A percentile compares a stretch with the other conserved stretches of the same genome.
phyloP scores from a whole-genome alignment of 352 stramenopile species.

The Pythium periplocum region DNA sequence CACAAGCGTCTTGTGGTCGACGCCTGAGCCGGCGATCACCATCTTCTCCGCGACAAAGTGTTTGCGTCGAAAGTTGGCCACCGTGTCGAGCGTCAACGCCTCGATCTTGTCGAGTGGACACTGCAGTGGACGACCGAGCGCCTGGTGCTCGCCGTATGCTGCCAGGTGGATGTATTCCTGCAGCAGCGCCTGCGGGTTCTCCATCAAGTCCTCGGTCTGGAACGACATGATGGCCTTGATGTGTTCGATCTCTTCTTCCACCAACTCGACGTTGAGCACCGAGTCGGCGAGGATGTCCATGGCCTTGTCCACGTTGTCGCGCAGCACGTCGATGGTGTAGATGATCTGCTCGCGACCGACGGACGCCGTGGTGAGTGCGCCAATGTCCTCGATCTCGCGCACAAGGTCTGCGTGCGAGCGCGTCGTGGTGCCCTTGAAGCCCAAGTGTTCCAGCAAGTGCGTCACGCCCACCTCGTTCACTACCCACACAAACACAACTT shows the following conservation, averaged over 20 bases:
- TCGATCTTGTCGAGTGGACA: conserved; percentile 80
- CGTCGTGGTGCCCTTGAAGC: conserved; percentile 91
- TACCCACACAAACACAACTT: conserved; percentile 4
- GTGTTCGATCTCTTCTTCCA: conserved; percentile 85
- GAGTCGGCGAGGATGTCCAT: conserved; percentile 90
- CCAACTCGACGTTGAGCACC: conserved; percentile 74
- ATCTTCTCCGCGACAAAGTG: conserved; percentile 90
- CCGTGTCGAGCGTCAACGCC: conserved; percentile 59
- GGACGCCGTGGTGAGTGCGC: conserved; percentile 88
- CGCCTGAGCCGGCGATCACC: conserved; percentile 90
- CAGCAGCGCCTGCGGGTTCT: conserved; percentile 78
- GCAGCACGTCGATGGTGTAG: conserved; percentile 95
- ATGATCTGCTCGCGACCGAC: conserved; percentile 94
- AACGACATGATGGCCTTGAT: conserved; percentile 93
- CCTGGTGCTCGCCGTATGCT: conserved; percentile 69
- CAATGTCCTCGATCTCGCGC: conserved; percentile 91
- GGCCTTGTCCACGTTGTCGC: conserved; percentile 90
- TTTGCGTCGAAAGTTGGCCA: conserved; percentile 61
- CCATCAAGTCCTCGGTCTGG: conserved; percentile 90
- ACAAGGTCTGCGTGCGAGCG: conserved; percentile 83
- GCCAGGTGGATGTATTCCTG: conserved; percentile 85
- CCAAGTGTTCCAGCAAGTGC: conserved; percentile 93
- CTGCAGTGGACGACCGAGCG: conserved; percentile 77
- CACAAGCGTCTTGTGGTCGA: conserved; percentile 94
- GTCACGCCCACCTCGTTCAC: conserved; percentile 82